phyloP scores from a whole-genome alignment of 2,329 filamentous ascomycete genomes.

The Colletotrichum musicola region DNA sequence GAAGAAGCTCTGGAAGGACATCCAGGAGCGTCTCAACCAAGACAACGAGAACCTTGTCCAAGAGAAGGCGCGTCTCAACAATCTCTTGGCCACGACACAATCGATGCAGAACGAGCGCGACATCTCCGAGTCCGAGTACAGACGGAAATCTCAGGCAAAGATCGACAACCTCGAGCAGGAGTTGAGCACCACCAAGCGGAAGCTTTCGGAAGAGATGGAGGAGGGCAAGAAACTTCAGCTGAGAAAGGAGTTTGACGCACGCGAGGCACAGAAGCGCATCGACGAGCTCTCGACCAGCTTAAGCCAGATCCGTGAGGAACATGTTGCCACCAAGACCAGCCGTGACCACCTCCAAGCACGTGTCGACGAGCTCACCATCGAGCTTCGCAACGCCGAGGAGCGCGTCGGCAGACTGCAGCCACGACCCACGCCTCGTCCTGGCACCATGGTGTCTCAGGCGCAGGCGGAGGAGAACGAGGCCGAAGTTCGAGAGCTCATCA shows the following conservation, averaged over 20 bases:
- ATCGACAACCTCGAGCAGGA: conserved; percentile 86
- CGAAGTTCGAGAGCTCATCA: conserved; percentile 82
- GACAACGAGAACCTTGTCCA: conserved; percentile 89
- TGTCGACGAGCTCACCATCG: conserved; percentile 89
- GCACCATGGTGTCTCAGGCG: conserved; percentile 53
- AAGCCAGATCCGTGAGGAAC: conserved; percentile 85
- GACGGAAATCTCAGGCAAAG: conserved; percentile 82
- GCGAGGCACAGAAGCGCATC: conserved; percentile 90
- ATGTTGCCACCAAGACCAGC: conserved; percentile 86
- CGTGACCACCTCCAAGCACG: conserved; percentile 90
- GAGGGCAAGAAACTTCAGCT: conserved; percentile 85
- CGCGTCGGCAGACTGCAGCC: conserved; percentile 84
- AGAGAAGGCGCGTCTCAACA: conserved; percentile 87
- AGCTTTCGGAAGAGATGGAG: conserved; percentile 84
- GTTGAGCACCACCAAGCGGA: conserved; percentile 81
- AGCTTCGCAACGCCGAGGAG: conserved; percentile 91
- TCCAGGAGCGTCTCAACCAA: conserved; percentile 87
- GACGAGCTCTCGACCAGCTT: conserved; percentile 89
- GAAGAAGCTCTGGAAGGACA: conserved; percentile 93
- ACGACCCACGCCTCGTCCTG: conserved; percentile 75
- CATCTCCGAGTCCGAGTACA: conserved; percentile 82
- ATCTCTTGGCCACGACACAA: conserved; percentile 85
- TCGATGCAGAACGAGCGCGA: conserved; percentile 93
- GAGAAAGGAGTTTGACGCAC: conserved; percentile 89
- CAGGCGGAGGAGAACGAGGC: conserved; percentile 66